These are phyloP conservation scores for Rhodotorula diobovata DNA, from an alignment of 768 basidiomycete species.

Conservation along the genomic window DNA sequence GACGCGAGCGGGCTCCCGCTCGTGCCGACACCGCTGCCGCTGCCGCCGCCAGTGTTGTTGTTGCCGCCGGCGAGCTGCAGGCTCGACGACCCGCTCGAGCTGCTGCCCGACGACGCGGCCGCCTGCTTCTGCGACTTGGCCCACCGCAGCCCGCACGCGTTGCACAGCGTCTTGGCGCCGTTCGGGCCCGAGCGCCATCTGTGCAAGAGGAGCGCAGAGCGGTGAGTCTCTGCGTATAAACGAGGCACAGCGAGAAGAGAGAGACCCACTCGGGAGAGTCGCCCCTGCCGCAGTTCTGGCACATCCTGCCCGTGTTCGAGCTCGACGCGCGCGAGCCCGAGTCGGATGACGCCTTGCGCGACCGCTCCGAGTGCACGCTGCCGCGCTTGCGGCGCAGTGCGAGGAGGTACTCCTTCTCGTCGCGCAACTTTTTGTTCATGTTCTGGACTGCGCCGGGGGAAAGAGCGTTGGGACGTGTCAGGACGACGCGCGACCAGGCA, in stretches of 20 bases:
- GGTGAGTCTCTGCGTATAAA: not conserved
- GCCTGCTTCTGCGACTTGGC: constrained; percentile 58
- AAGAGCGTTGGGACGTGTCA: not conserved
- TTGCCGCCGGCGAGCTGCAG: not conserved
- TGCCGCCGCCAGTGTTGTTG: too few species aligned
- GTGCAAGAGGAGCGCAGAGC: not conserved
- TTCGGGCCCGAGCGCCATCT: constrained; percentile 88
- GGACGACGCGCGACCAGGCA: not conserved
- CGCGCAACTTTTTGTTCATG: constrained; percentile 35
- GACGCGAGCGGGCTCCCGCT: not conserved
- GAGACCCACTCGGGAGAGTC: constrained; percentile 30
- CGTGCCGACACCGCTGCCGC: too few species aligned
- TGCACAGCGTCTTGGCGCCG: constrained; percentile 93
- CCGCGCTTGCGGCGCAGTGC: constrained; percentile 16
- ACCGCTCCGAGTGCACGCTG: constrained; percentile 3
- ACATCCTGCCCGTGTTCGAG: constrained; percentile 10
- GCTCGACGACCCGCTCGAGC: not conserved
- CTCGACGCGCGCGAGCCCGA: constrained; percentile 16
- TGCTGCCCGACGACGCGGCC: not conserved
- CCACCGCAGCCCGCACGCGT: constrained; percentile 90
- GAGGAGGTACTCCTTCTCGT: constrained; percentile 36
- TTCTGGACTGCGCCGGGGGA: constrained; percentile 22
- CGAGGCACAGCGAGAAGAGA: not conserved
- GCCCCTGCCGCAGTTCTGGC: constrained; percentile 33
- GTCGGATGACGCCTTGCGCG: constrained; percentile 22